phyloP scores from a whole-genome alignment of 177 flowering plant species.

The Vitis hybrid region DNA sequence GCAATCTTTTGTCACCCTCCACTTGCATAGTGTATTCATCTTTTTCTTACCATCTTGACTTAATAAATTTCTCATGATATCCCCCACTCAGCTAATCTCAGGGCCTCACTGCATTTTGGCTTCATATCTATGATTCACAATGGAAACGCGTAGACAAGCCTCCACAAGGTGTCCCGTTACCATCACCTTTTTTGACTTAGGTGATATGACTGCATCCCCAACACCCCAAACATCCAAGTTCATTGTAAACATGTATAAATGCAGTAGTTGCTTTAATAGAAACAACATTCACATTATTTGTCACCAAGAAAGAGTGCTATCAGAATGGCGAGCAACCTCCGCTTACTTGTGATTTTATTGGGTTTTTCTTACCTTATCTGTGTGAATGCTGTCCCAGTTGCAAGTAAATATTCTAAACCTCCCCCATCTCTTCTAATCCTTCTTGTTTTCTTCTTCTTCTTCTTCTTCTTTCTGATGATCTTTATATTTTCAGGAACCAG shows the following conservation, averaged over 20 bases:
- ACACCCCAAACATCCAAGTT: constrained; percentile 5
- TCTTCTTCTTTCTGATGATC: background rate
- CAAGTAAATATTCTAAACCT: constrained; percentile 39
- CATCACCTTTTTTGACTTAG: constrained; percentile 28
- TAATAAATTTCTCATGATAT: constrained; percentile 11
- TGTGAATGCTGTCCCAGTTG: constrained; percentile 49
- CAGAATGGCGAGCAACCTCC: constrained; percentile 36
- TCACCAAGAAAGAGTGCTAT: constrained; percentile 1
- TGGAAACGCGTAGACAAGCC: constrained; percentile 10
- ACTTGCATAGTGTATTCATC: constrained; percentile 25
- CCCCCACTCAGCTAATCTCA: constrained; percentile 2
- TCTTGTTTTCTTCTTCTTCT: background rate
- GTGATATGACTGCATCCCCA: background rate
- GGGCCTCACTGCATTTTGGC: background rate
- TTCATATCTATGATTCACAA: constrained; percentile 16
- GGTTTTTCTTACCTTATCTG: constrained; percentile 37
- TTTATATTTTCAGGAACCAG: constrained; percentile 36
- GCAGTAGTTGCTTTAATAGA: background rate
- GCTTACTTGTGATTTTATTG: constrained; percentile 36
- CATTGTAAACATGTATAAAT: constrained; percentile 17
- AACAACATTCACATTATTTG: background rate
- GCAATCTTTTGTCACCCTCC: constrained; percentile 29
- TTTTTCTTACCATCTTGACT: constrained; percentile 14
- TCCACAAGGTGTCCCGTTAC: constrained; percentile 2
- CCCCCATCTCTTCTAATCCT: background rate